These are phyloP conservation scores for Fragaria iinumae DNA, from an alignment of 306 rosid genomes.

Conservation along the genomic window DNA sequence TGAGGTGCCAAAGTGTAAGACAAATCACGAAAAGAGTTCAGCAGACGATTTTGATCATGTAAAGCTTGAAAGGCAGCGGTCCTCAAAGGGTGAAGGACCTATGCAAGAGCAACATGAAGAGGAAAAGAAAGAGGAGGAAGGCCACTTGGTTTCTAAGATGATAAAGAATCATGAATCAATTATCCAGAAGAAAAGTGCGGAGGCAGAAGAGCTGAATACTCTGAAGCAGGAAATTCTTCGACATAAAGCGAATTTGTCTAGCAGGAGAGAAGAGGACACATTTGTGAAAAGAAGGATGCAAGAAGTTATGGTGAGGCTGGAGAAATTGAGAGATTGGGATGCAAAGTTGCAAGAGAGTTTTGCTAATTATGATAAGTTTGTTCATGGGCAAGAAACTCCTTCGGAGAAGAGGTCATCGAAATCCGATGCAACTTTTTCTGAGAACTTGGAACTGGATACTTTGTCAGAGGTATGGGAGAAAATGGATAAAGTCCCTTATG, in stretches of 20 bases:
- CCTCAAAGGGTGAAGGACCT: conserved; percentile 26
- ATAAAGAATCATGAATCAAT: conserved; percentile 62
- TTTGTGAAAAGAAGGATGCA: conserved; percentile 41
- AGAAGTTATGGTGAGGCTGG: conserved; percentile 39
- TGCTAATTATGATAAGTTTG: conserved; percentile 5
- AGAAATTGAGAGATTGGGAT: conserved; percentile 40
- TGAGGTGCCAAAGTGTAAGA: conserved; percentile 8
- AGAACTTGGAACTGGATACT: conserved; percentile 22
- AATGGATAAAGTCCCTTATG: conserved; percentile 30
- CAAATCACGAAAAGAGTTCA: conserved; percentile 18
- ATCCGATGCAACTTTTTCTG: conserved; percentile 14
- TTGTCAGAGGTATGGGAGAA: conserved; percentile 36
- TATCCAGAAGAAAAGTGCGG: conserved; percentile 50
- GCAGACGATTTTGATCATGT: conserved; percentile 27
- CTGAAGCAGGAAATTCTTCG: conserved; percentile 35
- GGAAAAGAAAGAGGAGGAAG: conserved; percentile 35
- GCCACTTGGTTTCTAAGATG: conserved; percentile 59
- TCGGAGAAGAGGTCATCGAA: conserved; percentile 12
- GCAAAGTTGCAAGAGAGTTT: conserved; percentile 23
- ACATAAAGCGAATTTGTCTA: conserved; percentile 32
- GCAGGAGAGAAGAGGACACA: conserved; percentile 38
- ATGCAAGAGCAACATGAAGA: conserved; percentile 22
- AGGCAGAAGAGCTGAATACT: conserved; percentile 49
- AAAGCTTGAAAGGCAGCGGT: not conserved
- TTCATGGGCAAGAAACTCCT: conserved; percentile 22